Evolutionary conservation across 208 protist genomes (phyloP), one percentile per base, ranked within the genome.

Genomic region (Strigomonas culicis): DNA sequence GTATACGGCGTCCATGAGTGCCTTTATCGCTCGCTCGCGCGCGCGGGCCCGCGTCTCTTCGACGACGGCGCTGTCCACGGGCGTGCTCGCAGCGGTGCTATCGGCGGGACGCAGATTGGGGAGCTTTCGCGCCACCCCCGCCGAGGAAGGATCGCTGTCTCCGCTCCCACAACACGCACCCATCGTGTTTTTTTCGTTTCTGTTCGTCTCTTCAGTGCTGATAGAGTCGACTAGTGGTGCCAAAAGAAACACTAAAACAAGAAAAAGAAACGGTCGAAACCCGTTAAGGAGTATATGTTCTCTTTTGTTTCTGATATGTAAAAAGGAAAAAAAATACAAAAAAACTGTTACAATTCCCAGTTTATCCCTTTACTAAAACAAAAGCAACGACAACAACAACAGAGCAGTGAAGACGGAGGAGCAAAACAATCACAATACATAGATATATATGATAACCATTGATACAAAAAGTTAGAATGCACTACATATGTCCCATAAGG

Each of bases 1-100:
- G 7, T 70, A 53, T 21, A 84, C 67, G 24, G 64, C 74, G 25
- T 74, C 69, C 11, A 83, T 36, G 32, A 91, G 68, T n/a, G 72
- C 74, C 31, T 75, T 68, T n/a, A 72, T 28, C 2, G 80, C 80
- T 15, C 67, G 63, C 19, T 80, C 67, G 0, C 74, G 66, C 11
- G 58, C 66, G 28, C 72, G 70, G n/a, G 63, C 68, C n/a, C 74
- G 56, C 36, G 62, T 66, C 25, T 80, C 73, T 13, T 84, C 79
- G 3, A 41, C 63, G 2, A 43, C 51, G 1, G 60, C 71, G n/a
- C 49, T 58, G 10, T 46, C 60, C 8, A 41, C 57, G 2, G 66
- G 32, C 10, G 62, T 28, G 13, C 39, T 50, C 19, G 59, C 69
- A n/a, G n/a, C n/a, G n/a, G n/a, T n/a, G n/a, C n/a, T n/a, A n/a